Conservation (phyloP, 2,329 filamentous ascomycete genomes). For the Claviceps africana region DNA sequence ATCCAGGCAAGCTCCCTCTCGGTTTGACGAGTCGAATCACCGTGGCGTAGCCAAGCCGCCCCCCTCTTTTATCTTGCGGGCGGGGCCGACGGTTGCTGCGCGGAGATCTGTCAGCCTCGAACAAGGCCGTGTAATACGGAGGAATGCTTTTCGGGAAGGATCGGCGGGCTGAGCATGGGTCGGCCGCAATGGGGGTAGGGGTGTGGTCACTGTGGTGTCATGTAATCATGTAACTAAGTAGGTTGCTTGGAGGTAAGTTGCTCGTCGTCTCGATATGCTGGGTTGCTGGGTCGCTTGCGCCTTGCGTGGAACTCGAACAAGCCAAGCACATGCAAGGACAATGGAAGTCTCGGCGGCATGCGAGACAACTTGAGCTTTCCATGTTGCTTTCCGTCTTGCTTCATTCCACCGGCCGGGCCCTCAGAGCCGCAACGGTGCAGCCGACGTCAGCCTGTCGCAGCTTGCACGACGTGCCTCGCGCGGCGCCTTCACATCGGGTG, state of each 20-base stretch:
- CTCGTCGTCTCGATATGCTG: not conserved
- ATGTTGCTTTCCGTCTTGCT: not conserved
- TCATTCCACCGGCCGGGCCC: not conserved
- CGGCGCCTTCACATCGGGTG: not conserved
- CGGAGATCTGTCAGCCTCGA: not conserved
- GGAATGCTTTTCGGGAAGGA: not conserved
- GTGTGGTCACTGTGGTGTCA: not conserved
- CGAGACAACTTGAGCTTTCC: not conserved
- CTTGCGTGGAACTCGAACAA: no score
- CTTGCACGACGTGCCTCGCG: no score
- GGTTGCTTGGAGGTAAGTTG: no score
- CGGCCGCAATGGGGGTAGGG: not conserved
- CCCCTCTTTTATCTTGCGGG: not conserved
- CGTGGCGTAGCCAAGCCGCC: not conserved
- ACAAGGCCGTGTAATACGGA: not conserved
- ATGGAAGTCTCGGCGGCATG: not conserved
- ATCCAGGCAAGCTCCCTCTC: not conserved
- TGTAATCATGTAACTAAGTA: no score
- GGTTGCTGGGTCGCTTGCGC: no score
- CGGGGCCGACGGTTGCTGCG: not conserved
- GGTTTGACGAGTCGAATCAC: not conserved
- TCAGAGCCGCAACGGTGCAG: no score
- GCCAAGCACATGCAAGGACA: not conserved
- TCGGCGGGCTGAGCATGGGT: not conserved
- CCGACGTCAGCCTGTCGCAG: no score